These are phyloP conservation scores for Umbelopsis ramanniana DNA, from an alignment of 192 early-diverging fungal genomes.

Conservation along the genomic window DNA sequence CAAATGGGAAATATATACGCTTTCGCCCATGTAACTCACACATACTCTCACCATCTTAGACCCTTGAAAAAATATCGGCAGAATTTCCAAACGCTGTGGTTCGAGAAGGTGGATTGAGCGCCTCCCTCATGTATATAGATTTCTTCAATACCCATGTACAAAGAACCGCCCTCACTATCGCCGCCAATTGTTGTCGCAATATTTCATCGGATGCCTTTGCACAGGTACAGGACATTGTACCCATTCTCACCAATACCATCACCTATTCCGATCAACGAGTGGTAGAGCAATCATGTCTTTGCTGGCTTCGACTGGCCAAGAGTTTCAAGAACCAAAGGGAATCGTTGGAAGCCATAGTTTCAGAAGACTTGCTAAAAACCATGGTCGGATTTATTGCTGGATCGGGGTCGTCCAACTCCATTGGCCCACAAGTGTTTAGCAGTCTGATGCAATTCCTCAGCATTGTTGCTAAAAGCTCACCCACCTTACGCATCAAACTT, in stretches of 20 bases:
- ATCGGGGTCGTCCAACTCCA: constrained; percentile 40
- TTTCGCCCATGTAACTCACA: not conserved
- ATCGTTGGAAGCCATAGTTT: constrained; percentile 62
- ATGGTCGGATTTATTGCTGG: constrained; percentile 61
- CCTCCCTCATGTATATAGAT: constrained; percentile 83
- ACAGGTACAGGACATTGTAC: constrained; percentile 69
- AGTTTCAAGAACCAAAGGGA: constrained; percentile 60
- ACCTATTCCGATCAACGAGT: constrained; percentile 74
- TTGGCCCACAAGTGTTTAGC: constrained; percentile 52
- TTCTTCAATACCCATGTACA: constrained; percentile 90
- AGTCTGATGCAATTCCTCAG: constrained; percentile 61
- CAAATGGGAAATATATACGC: no score
- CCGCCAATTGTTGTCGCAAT: constrained; percentile 65
- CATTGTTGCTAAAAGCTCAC: constrained; percentile 58
- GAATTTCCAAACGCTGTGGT: constrained; percentile 75
- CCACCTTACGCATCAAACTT: constrained; percentile 45
- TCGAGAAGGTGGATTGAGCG: constrained; percentile 73
- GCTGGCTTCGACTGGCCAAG: constrained; percentile 65
- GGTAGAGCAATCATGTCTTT: constrained; percentile 68
- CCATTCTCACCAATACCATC: constrained; percentile 72
- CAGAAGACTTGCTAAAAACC: constrained; percentile 56
- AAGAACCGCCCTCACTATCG: constrained; percentile 76
- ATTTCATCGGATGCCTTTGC: constrained; percentile 57
- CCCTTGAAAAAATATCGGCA: constrained; percentile 76
- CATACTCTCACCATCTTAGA: constrained; percentile 38